These are phyloP conservation scores for Mycena leptocephala DNA, from an alignment of 768 basidiomycete species.

Conservation along the genomic window DNA sequence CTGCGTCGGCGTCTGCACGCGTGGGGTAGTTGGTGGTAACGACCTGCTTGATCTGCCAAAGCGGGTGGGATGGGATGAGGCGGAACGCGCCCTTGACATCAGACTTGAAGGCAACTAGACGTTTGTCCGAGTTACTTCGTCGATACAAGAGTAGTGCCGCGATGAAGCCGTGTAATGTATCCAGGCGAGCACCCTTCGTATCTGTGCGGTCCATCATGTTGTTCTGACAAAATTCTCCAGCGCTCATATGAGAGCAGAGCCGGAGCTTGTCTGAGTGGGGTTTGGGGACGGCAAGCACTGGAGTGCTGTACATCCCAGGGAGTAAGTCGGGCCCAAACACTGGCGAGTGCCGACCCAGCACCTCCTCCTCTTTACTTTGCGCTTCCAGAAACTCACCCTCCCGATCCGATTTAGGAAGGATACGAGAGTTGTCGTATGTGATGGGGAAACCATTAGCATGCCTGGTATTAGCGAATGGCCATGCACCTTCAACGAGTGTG, in stretches of 20 bases:
- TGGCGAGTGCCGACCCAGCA: constrained; percentile 35
- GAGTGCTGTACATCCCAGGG: constrained; percentile 49
- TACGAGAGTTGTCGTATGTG: too few species aligned
- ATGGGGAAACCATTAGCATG: too few species aligned
- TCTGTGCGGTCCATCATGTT: not conserved
- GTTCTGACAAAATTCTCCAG: not conserved
- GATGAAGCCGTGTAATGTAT: not conserved
- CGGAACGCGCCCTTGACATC: constrained; percentile 1
- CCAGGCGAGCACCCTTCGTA: not conserved
- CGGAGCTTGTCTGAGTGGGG: too few species aligned
- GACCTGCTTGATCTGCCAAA: constrained; percentile 48
- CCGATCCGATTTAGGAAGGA: too few species aligned
- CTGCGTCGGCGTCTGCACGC: not conserved
- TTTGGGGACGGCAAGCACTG: constrained; percentile 20
- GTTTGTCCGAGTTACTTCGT: not conserved
- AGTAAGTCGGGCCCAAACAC: constrained; percentile 43
- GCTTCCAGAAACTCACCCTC: constrained; percentile 33
- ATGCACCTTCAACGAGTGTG: too few species aligned
- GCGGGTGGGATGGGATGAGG: constrained; percentile 40
- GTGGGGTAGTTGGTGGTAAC: too few species aligned
- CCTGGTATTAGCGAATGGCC: too few species aligned
- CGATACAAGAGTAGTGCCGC: not conserved
- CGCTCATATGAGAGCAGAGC: not conserved
- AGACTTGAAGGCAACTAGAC: not conserved
- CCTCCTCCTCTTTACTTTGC: constrained; percentile 37